Evolutionary conservation across 352 stramenopile species (phyloP).

Genomic region (Phytophthora boehmeriae): DNA sequence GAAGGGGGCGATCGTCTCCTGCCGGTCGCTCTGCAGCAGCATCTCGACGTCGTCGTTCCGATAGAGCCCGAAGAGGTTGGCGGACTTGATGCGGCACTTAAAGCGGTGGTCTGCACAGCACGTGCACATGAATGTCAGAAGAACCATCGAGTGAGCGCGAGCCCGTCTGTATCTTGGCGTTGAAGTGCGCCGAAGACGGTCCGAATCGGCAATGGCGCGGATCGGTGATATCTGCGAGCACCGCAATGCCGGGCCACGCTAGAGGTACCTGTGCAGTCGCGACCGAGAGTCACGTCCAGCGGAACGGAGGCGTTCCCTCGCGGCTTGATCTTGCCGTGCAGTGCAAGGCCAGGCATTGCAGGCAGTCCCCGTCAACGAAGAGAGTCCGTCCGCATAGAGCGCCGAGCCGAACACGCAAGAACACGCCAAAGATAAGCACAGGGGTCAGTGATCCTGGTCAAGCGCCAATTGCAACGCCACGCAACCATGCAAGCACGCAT

Average conservation of each 20-base stretch:
- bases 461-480: not conserved
- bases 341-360: constrained; percentile 4
- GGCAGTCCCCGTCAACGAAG: not conserved
- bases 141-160: constrained; percentile 8
- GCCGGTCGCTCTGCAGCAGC: constrained; percentile 36
- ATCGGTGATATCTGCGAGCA: not conserved
- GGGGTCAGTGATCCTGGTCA: not conserved
- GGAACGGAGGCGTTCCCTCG: constrained; percentile 43
- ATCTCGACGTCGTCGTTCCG: constrained; percentile 63
- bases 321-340: constrained; percentile 60
- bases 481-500: not conserved
- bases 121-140: constrained; percentile 31
- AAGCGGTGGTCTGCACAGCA: constrained; percentile 55
- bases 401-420: not conserved
- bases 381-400: not conserved
- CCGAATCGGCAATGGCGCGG: constrained; percentile 22
- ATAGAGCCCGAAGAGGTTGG: constrained; percentile 71
- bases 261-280: constrained; percentile 48
- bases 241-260: constrained; percentile 18
- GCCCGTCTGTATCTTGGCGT: constrained; percentile 34
- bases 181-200: constrained; percentile 34
- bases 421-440: constrained; percentile 5
- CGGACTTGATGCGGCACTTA: constrained; percentile 76
- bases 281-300: constrained; percentile 66
- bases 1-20: constrained; percentile 39